Evolutionary conservation across 2,329 filamentous ascomycete species (phyloP).

Genomic region (Phaeomoniella chlamydospora): DNA sequence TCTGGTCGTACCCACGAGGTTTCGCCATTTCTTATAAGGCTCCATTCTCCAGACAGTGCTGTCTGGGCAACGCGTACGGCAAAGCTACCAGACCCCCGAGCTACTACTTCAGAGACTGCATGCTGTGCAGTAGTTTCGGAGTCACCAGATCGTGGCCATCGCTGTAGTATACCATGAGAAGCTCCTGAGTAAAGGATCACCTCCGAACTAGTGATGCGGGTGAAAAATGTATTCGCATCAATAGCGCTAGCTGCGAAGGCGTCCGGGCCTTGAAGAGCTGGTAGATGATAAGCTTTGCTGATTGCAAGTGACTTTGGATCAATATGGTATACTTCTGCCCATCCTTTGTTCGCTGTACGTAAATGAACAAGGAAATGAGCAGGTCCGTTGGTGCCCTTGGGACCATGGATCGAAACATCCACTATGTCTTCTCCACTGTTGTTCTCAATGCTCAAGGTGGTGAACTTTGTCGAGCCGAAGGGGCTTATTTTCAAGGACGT

Average conservation of each 20-base stretch:
- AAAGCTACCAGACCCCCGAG: slow-evolving; percentile 51
- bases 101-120: slow-evolving; percentile 68
- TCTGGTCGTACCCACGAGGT: slow-evolving; percentile 70
- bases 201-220: slow-evolving; percentile 62
- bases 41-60: slow-evolving; percentile 56
- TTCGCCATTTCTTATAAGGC: slow-evolving; percentile 69
- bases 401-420: slow-evolving; percentile 53
- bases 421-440: slow-evolving; percentile 32
- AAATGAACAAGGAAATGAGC: slow-evolving; percentile 80
- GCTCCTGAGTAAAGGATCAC: slow-evolving; percentile 59
- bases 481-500: slow-evolving; percentile 30
- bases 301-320: slow-evolving; percentile 55
- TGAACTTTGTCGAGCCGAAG: slow-evolving; percentile 25
- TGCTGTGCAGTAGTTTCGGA: slow-evolving; percentile 35
- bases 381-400: slow-evolving; percentile 54
- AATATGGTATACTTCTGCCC: slow-evolving; percentile 76
- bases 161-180: slow-evolving; percentile 61
- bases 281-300: slow-evolving; percentile 67
- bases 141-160: slow-evolving; percentile 47
- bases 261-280: slow-evolving; percentile 53
- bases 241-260: slow-evolving; percentile 66
- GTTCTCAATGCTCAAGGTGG: slow-evolving; percentile 22
- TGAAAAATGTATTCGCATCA: slow-evolving; percentile 78
- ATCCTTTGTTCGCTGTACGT: slow-evolving; percentile 54
- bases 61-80: slow-evolving; percentile 67